Evolutionary conservation across 371 early-diverging fungal species (phyloP).

Genomic region (Mortierella sp.): DNA sequence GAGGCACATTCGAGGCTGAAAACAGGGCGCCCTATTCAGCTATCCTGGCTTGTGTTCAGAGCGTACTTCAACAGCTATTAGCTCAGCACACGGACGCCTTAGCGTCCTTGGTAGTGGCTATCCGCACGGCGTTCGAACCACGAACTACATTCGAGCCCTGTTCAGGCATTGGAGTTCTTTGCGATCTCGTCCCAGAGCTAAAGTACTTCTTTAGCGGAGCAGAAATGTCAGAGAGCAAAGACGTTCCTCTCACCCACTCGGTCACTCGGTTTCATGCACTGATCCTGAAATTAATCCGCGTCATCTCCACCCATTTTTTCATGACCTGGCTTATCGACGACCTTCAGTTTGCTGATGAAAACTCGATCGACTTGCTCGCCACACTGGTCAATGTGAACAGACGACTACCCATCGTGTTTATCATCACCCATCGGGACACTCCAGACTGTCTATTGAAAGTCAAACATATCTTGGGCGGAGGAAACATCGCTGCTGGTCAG

Average conservation of each 20-base stretch:
- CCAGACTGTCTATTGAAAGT: slow-evolving; percentile 44
- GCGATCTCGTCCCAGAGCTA: slow-evolving; percentile 45
- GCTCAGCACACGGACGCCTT: slow-evolving; percentile 44
- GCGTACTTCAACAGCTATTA: slow-evolving; percentile 46
- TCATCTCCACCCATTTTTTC: slow-evolving; percentile 53
- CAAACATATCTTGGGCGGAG: slow-evolving; percentile 46
- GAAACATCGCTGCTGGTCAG: slow-evolving; percentile 18
- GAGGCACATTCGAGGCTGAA: slow-evolving; percentile 34
- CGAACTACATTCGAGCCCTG: not conserved
- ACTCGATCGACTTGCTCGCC: slow-evolving; percentile 41
- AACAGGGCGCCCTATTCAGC: slow-evolving; percentile 41
- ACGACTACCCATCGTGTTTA: slow-evolving; percentile 47
- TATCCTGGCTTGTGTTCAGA: slow-evolving; percentile 46
- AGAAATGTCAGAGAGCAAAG: slow-evolving; percentile 41
- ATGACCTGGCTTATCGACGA: slow-evolving; percentile 56
- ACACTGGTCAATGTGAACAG: slow-evolving; percentile 49
- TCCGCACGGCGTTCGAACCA: slow-evolving; percentile 48
- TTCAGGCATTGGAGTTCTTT: slow-evolving; percentile 49
- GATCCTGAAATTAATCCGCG: slow-evolving; percentile 46
- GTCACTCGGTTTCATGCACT: slow-evolving; percentile 44
- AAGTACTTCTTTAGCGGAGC: slow-evolving; percentile 43
- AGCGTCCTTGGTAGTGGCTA: slow-evolving; percentile 41
- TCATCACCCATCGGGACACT: slow-evolving; percentile 45
- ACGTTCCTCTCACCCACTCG: slow-evolving; percentile 39
- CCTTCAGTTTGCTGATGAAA: slow-evolving; percentile 45